A percentile compares a stretch with the other conserved stretches of the same genome.
These are phyloP conservation scores for Eucalyptus pauciflora DNA, from an alignment of 345 rosid genomes.

Conservation along the genomic window DNA sequence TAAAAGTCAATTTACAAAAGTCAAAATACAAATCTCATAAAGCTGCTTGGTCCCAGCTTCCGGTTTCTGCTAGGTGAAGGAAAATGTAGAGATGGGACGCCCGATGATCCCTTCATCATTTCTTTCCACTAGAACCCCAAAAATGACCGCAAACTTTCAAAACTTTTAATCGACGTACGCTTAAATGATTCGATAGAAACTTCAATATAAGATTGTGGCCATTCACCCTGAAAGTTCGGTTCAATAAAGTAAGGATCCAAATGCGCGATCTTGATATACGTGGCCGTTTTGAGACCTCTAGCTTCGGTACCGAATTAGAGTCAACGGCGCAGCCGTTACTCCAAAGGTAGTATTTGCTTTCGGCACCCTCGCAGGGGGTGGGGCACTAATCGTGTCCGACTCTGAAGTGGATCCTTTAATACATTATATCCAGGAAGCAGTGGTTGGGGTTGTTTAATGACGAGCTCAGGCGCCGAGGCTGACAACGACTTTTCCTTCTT, in stretches of 20 bases:
- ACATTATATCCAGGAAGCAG: not conserved
- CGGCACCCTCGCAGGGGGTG: not conserved
- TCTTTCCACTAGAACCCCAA: not conserved
- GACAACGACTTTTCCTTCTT: not conserved
- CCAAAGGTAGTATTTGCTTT: not conserved
- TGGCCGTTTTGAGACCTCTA: not conserved
- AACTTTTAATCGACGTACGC: not conserved
- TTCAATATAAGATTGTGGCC: not conserved
- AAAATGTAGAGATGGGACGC: not conserved
- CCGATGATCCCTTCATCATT: not conserved
- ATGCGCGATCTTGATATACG: not conserved
- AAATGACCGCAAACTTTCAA: not conserved
- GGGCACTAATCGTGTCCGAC: not conserved
- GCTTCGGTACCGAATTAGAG: not conserved
- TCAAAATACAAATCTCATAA: not conserved
- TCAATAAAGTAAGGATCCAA: not conserved
- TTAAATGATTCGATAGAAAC: rapidly evolving
- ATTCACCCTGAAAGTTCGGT: not conserved
- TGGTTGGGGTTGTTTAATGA: not conserved
- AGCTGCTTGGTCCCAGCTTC: not conserved
- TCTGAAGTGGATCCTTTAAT: not conserved
- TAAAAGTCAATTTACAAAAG: not conserved
- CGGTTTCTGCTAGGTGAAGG: not conserved
- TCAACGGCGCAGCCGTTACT: not conserved
- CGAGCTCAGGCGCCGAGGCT: not conserved